Evolutionary conservation across 2,329 filamentous ascomycete species (phyloP).

Genomic region (Ciborinia camelliae): DNA sequence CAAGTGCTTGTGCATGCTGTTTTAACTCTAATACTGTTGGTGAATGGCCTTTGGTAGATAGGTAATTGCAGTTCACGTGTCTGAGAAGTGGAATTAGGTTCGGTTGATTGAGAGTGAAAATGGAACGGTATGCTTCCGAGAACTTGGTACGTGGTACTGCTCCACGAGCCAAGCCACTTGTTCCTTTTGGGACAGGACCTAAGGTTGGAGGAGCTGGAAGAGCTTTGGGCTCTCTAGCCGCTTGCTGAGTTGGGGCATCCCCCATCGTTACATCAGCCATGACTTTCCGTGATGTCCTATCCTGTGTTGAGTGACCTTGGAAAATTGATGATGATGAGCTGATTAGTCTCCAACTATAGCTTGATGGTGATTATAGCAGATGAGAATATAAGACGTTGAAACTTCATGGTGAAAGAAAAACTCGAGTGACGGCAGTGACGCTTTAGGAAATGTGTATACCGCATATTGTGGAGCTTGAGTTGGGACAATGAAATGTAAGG

Average conservation of each 20-base stretch:
- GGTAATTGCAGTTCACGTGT: conserved; percentile 55
- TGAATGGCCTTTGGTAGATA: conserved; percentile 50
- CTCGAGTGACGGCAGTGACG: background rate
- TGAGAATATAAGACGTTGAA: background rate
- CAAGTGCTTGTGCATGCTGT: conserved; percentile 57
- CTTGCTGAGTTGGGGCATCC: conserved; percentile 5
- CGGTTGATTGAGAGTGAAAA: conserved; percentile 20
- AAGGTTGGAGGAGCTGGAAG: background rate
- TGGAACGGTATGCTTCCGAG: conserved; percentile 25
- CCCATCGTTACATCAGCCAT: conserved; percentile 4
- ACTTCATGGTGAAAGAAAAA: conserved; percentile 14
- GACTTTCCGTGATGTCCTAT: background rate
- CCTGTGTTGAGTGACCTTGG: background rate
- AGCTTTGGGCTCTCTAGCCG: background rate
- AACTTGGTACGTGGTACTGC: conserved; percentile 19
- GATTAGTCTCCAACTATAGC: background rate
- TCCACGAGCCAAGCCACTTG: conserved; percentile 3
- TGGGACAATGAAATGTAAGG: conserved; percentile 15
- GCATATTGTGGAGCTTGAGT: background rate
- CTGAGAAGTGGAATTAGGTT: conserved; percentile 33
- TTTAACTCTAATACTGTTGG: conserved; percentile 57
- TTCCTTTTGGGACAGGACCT: background rate
- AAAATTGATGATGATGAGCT: background rate
- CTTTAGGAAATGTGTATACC: conserved; percentile 8
- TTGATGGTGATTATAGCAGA: background rate